Base-by-base conservation (phyloP, 2,329 filamentous ascomycete species). In the Phaeoacremonium minimum region DNA sequence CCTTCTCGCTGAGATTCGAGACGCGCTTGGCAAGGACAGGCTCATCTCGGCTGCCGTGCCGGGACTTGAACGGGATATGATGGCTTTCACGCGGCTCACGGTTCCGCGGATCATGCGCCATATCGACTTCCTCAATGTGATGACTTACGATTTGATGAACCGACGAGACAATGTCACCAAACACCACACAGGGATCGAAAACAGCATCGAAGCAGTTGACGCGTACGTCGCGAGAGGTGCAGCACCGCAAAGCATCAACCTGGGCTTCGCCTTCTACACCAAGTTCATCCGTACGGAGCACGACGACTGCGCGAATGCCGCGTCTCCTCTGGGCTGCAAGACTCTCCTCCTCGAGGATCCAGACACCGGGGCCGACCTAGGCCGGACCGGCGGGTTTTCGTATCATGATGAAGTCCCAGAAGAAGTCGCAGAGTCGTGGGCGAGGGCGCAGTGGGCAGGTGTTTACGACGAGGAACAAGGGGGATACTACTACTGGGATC, bases 401-500 rank as follows among this genome's bases (percentile, higher is more conserved):
- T 85, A 71, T 71, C 65, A 74, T 43, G 73, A 78, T 32, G 51
- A 67, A 35, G 63, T 77, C 17, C 70, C 78, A 1, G 45, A 57
- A 2, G 72, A 80, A 0, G 58, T 84, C 15, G 59, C 56, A 2
- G 60, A 54, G 3, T 85, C 80, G 0, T 87, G 84, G 51, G 55
- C 62, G 13, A 67, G 64, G 12, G 83, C 85, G 0, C 52, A 66
- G 33, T 47, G 58, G 1, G 44, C 71, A 8, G 80, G 79, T 1
- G 52, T 53, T 32, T 78, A 77, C 18, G 84, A 88, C 44, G 56
- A 69, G 3, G 46, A 60, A 3, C 58, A 63, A 3, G 84, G 83
- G 15, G 85, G 82, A 1, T 73, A 80, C 52, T 87, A 83, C 53
- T 87, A 77, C 58, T 85, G 75, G 68, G 85, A 89, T 50, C 41